Base-by-base conservation (phyloP, 176 grass and related monocot genomes). In the Alopecurus myosuroides region DNA sequence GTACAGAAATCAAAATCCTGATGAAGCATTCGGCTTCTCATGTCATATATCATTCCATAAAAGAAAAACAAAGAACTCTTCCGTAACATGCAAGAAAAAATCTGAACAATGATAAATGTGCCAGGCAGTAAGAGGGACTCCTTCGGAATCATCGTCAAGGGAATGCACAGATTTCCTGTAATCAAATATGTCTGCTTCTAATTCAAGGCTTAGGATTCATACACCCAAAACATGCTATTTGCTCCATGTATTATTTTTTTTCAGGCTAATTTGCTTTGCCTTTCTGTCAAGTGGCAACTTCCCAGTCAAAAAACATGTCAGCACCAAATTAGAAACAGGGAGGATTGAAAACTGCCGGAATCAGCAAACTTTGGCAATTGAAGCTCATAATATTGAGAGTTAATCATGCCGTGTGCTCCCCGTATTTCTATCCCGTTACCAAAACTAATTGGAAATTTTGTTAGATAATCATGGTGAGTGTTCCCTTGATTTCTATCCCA, bases 151-250 rank as follows among this genome's bases (percentile, higher is more conserved):
- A 63, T 63, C 5, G 4, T 50, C 81, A 72, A 83, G 1, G 13
- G 25, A 61, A 66, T 65, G 41, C 42, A 80, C 40, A 23, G 56
- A 81, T 9, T 76, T 81, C 19, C 58, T 60, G 57, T 4, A 74
- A 74, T 64, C 17, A 31, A 30, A 34, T 48, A 62, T 3, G 37
- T 62, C 7, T 29, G 52, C 1, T 33, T 64, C 39, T 63, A 62
- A 48, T 80, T 50, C 61, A 48, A 67, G 28, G 28, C 51, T 81
- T 7, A 60, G 69, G 62, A 39, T 67, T 77, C 63, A 71, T 82
- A 71, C 52, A 70, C 26, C 33, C 61, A 53, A 63, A 11, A 41
- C 53, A 74, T 74, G 33, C 8, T 65, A 66, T 80, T 66, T 49
- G 3, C 26, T 49, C 58, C 39, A 22, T 31, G n/a, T 50, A 73